These are phyloP conservation scores for Ambispora gerdemannii DNA, from an alignment of 192 early-diverging fungal genomes.

Conservation along the genomic window DNA sequence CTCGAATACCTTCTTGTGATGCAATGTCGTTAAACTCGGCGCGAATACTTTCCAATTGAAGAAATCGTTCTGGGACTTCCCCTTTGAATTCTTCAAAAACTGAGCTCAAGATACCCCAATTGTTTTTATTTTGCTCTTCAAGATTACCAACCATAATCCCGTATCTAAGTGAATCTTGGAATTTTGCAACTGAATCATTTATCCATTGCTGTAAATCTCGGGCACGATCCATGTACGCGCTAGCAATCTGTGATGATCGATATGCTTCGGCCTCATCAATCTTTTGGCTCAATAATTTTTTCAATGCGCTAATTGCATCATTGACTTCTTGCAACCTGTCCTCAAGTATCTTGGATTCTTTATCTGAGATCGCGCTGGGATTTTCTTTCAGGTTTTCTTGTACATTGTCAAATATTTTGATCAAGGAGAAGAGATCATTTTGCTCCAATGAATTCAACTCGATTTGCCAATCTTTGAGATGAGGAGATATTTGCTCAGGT, in stretches of 20 bases:
- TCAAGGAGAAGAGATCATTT: constrained; percentile 21
- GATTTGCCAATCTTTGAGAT: constrained; percentile 29
- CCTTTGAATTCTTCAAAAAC: constrained; percentile 21
- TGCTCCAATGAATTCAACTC: constrained; percentile 22
- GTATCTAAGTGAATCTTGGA: not conserved
- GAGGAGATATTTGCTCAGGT: not conserved
- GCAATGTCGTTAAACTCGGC: constrained; percentile 12
- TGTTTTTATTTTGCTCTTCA: constrained; percentile 15
- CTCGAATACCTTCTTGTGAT: constrained; percentile 17
- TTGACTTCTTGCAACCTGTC: not conserved
- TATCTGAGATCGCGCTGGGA: constrained; percentile 1
- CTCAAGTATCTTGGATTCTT: constrained; percentile 19
- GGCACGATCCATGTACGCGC: not conserved
- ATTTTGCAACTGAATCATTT: not conserved
- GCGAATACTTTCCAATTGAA: constrained; percentile 18
- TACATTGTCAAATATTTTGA: constrained; percentile 15
- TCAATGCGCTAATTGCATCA: constrained; percentile 3
- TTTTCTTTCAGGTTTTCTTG: constrained; percentile 22
- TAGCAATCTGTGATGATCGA: constrained; percentile 19
- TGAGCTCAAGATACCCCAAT: not conserved
- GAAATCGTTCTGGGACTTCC: constrained; percentile 3
- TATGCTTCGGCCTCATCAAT: constrained; percentile 26
- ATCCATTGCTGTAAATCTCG: constrained; percentile 27
- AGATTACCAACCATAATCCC: constrained; percentile 15
- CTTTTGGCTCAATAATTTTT: constrained; percentile 19